Evolutionary conservation across 768 basidiomycete species (phyloP), one percentile per base, ranked within the genome.

Genomic region (Kwoniella sp.): DNA sequence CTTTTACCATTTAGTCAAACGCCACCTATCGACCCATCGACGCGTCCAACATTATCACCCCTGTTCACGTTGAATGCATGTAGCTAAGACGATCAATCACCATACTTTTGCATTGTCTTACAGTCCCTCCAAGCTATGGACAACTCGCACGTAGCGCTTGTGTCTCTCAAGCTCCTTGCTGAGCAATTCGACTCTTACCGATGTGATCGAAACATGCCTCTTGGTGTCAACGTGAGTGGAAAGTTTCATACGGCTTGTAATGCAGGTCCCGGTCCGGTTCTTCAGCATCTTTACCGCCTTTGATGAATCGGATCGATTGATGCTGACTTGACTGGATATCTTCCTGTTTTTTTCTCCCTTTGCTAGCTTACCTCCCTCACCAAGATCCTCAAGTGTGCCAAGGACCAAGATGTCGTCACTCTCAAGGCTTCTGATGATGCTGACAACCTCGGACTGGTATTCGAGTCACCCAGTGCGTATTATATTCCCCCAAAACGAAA

Each of bases 111-210:
- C n/a, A n/a, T n/a, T n/a, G n/a, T n/a, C n/a, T 33, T 5, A 24
- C 26, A 88, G 88, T 86, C 86, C 58, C 85, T 99, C 4, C 95
- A 98, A 83, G 96, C 95, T 2, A 99, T 98, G 95, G 96, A 98
- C 83, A 98, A 97, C 85, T 96, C 95, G 1, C 95, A 98, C 81
- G 95, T 99, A 74, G 96, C 95, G 0, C 90, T 98, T 69, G 95
- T 99, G 44, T 83, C 91, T 8, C 92, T 96, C 51, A 85, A 89
- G 65, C 85, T 99, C 29, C 82, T 88, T 44, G 85, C 87, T 0
- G 82, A 85, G 0, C 91, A 91, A 30, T 98, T 99, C 85, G 71
- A 79, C 51, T 83, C 84, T 56, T 99, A 89, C 81, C 88, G 96
- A 68, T 98, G 95, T 78, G 96, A 99, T 81, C 86, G 93, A 6